phyloP scores from a whole-genome alignment of 352 stramenopile species.

The Phytophthora pisi region DNA sequence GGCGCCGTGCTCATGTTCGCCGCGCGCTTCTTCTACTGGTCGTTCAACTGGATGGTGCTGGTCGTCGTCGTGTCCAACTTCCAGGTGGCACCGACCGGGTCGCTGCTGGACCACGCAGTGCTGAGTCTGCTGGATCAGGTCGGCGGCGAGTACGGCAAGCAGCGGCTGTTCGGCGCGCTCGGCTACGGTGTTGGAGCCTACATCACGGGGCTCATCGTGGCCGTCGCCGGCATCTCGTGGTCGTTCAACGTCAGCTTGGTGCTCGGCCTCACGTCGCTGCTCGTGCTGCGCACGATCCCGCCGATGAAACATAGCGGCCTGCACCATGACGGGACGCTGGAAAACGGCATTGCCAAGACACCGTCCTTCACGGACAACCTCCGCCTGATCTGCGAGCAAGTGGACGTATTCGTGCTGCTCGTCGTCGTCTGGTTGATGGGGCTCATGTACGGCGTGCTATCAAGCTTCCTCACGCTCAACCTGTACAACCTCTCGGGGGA shows the following conservation, averaged over 20 bases:
- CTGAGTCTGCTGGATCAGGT: conserved; percentile 68
- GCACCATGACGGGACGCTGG: conserved; percentile 27
- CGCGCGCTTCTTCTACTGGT: conserved; percentile 59
- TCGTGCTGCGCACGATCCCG: conserved; percentile 70
- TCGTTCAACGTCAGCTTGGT: conserved; percentile 75
- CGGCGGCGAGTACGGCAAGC: conserved; percentile 84
- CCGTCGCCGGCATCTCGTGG: conserved; percentile 66
- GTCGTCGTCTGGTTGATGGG: conserved; percentile 81
- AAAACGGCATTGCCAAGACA: conserved; percentile 13
- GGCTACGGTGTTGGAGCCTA: conserved; percentile 72
- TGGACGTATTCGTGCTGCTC: conserved; percentile 73
- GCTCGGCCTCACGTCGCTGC: conserved; percentile 56
- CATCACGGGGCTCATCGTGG: conserved; percentile 69
- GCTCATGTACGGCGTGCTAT: conserved; percentile 82
- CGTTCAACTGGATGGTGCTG: conserved; percentile 58
- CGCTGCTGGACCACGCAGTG: conserved; percentile 75
- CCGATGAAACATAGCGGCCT: conserved; percentile 45
- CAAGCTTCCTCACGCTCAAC: conserved; percentile 85
- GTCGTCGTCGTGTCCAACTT: conserved; percentile 71
- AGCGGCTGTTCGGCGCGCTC: conserved; percentile 79
- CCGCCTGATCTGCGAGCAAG: conserved; percentile 43
- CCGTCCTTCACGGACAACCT: conserved; percentile 54
- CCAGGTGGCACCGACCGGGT: conserved; percentile 57
- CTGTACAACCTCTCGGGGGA: conserved; percentile 78
- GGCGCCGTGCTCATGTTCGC: conserved; percentile 64